Conservation (phyloP, 306 rosid species). For the Abrus precatorius region DNA sequence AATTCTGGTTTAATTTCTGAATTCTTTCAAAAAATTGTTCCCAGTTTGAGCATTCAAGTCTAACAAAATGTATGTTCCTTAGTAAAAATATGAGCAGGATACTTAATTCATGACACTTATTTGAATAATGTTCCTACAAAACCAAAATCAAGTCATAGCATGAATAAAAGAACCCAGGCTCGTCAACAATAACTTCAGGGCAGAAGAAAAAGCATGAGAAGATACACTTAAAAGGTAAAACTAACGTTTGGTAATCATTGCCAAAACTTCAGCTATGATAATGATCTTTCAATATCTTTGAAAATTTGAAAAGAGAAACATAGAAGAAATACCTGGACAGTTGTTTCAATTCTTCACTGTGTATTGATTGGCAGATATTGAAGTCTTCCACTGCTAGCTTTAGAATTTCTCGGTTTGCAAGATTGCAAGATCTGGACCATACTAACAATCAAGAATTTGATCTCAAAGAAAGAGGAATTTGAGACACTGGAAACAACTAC, state of each 20-base stretch:
- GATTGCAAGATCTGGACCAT: slow-evolving; percentile 65
- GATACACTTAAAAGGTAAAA: neutral
- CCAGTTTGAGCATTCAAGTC: neutral
- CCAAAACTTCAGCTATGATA: slow-evolving; percentile 16
- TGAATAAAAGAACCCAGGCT: slow-evolving; percentile 21
- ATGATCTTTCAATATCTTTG: slow-evolving; percentile 15
- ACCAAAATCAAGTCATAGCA: slow-evolving; percentile 9
- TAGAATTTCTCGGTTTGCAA: slow-evolving; percentile 70
- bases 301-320: neutral
- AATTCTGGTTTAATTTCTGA: neutral
- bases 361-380: slow-evolving; percentile 74
- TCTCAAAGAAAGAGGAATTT: neutral
- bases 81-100: slow-evolving; percentile 22
- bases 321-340: slow-evolving; percentile 64
- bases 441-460: slow-evolving; percentile 15
- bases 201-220: slow-evolving; percentile 13
- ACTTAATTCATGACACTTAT: neutral
- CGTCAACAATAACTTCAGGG: slow-evolving; percentile 24
- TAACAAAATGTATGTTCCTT: neutral
- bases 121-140: neutral
- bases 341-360: slow-evolving; percentile 65
- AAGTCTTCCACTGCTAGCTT: slow-evolving; percentile 84
- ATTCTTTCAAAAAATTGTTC: neutral
- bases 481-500: slow-evolving; percentile 10
- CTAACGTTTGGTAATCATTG: neutral